phyloP scores from a whole-genome alignment of 140 eudicot genomes.

The Stevia rebaudiana region DNA sequence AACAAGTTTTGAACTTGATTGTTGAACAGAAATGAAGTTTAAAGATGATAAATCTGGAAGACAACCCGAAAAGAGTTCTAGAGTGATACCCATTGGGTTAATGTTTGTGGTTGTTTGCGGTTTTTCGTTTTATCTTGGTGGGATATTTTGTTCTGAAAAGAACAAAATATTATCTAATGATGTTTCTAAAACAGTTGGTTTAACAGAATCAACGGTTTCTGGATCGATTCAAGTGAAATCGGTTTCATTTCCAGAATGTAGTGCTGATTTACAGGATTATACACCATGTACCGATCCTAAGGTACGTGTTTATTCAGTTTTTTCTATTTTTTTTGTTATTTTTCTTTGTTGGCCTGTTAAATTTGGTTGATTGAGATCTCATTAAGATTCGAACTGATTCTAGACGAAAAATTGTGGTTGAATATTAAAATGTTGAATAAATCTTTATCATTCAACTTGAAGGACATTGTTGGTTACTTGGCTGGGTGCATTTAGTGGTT shows the following conservation, averaged over 20 bases:
- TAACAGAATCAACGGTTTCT: conserved; percentile 24
- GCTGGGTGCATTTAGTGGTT: background rate
- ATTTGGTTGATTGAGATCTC: background rate
- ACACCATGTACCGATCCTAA: conserved; percentile 97
- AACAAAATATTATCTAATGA: conserved; percentile 26
- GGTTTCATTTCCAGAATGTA: conserved; percentile 66
- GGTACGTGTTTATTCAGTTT: conserved; percentile 29
- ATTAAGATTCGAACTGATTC: background rate
- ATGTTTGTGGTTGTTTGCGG: conserved; percentile 65
- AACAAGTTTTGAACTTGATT: conserved; percentile 20
- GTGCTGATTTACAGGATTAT: conserved; percentile 62
- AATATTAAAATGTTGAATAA: too few relatives aligned
- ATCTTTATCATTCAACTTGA: background rate
- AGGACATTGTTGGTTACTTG: background rate
- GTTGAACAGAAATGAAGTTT: conserved; percentile 55
- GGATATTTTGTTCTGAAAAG: conserved; percentile 67
- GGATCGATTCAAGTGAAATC: conserved; percentile 47
- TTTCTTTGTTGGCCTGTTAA: background rate
- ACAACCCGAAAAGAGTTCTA: conserved; percentile 55
- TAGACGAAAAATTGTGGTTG: background rate
- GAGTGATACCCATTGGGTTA: conserved; percentile 45
- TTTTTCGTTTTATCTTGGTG: conserved; percentile 85
- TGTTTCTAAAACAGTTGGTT: conserved; percentile 32
- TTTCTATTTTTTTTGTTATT: background rate
- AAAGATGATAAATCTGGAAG: conserved; percentile 59